phyloP scores from a whole-genome alignment of 192 early-diverging fungal species.

The Backusella macrospora region DNA sequence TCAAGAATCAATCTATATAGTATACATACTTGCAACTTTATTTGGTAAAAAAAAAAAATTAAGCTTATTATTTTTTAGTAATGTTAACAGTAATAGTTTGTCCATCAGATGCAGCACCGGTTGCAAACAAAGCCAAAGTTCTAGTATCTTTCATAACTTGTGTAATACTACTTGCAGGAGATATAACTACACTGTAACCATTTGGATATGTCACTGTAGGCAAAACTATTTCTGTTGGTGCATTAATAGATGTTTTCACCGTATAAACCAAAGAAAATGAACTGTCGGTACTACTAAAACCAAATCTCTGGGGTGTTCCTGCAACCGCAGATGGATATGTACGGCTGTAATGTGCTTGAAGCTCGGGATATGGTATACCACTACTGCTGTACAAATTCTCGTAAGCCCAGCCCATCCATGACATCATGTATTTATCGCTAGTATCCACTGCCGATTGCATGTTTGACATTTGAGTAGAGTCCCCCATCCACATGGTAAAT shows the following conservation, averaged over 20 bases:
- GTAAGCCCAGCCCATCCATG: conserved; percentile 63
- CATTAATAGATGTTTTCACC: conserved; percentile 32
- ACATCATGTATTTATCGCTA: conserved; percentile 50
- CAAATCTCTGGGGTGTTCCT: conserved; percentile 39
- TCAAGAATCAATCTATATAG: too few relatives aligned
- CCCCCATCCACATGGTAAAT: conserved; percentile 52
- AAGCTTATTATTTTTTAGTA: too few relatives aligned
- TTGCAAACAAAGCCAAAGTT: neutral
- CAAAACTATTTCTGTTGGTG: conserved; percentile 34
- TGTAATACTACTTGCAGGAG: neutral
- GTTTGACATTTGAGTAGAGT: conserved; percentile 30
- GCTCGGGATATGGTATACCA: conserved; percentile 26
- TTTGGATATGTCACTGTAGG: neutral
- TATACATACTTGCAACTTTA: too few relatives aligned
- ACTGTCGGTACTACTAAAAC: conserved; percentile 38
- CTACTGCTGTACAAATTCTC: conserved; percentile 45
- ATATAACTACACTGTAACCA: neutral
- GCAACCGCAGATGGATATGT: conserved; percentile 46
- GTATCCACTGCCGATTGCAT: conserved; percentile 44
- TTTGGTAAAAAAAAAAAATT: too few relatives aligned
- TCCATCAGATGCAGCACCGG: neutral
- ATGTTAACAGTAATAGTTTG: neutral
- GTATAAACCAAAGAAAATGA: conserved; percentile 44
- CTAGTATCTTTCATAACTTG: neutral
- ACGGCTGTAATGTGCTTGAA: conserved; percentile 40